phyloP scores from a whole-genome alignment of 208 protist genomes.

The Leishmania major region DNA sequence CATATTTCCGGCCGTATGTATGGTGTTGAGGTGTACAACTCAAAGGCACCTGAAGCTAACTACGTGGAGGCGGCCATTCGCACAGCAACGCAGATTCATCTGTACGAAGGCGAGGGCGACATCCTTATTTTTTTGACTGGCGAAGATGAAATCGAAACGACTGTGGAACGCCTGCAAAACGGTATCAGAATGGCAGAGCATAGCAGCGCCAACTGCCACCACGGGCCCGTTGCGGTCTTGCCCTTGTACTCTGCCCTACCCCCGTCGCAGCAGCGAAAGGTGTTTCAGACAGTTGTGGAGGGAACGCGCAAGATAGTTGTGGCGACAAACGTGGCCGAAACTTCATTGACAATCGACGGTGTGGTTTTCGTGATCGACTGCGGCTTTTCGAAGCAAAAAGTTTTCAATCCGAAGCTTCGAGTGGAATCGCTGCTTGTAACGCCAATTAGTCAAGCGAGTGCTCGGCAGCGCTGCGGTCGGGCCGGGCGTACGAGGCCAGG shows the following conservation, averaged over 20 bases:
- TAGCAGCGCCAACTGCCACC: conserved; percentile 72
- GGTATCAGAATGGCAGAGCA: conserved; percentile 82
- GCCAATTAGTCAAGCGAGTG: conserved; percentile 97
- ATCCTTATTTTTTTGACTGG: conserved; percentile 99
- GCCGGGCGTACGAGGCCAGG: conserved; percentile 95
- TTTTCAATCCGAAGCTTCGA: conserved; percentile 97
- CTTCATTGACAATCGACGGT: conserved; percentile 99
- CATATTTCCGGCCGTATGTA: conserved; percentile 97
- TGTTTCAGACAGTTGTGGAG: conserved; percentile 95
- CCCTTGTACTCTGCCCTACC: conserved; percentile 98
- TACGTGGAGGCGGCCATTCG: conserved; percentile 97
- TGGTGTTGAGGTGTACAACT: conserved; percentile 88
- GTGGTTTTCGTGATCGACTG: conserved; percentile 98
- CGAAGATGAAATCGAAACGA: conserved; percentile 99
- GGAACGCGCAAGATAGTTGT: conserved; percentile 97
- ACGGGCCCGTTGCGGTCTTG: conserved; percentile 91
- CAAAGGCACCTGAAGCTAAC: conserved; percentile 92
- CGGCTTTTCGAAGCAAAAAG: conserved; percentile 98
- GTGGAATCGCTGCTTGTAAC: conserved; percentile 97
- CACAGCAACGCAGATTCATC: conserved; percentile 98
- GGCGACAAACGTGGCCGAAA: conserved; percentile 99
- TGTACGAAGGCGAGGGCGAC: conserved; percentile 97
- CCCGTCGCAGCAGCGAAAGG: conserved; percentile 96
- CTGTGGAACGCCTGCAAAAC: conserved; percentile 95
- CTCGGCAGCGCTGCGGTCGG: conserved; percentile 95